Conservation (phyloP, 345 rosid genomes). For the Citrus sinensis region DVS_A1.0 CM039163.1:6573501-6574000, state of each 20-base stretch:
- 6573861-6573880: not conserved
- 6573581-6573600: not conserved
- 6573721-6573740: not conserved
- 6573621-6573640: not conserved
- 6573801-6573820: not conserved
- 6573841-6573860: too few relatives aligned
- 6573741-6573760: not conserved
- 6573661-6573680: not conserved
- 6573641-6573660: not conserved
- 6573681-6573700: not conserved
- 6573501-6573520: not conserved
- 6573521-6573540: not conserved
- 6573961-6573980: too few relatives aligned
- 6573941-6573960: too few relatives aligned
- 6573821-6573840: not conserved
- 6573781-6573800: not conserved
- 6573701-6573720: not conserved
- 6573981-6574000: too few relatives aligned
- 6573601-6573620: not conserved
- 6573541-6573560: not conserved
- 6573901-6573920: too few relatives aligned
- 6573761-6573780: not conserved
- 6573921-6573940: not conserved
- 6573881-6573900: not conserved
- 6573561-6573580: not conserved